Base-by-base conservation (phyloP, 1,139 yeast genomes). In the Kluyveromyces sp. region DNA sequence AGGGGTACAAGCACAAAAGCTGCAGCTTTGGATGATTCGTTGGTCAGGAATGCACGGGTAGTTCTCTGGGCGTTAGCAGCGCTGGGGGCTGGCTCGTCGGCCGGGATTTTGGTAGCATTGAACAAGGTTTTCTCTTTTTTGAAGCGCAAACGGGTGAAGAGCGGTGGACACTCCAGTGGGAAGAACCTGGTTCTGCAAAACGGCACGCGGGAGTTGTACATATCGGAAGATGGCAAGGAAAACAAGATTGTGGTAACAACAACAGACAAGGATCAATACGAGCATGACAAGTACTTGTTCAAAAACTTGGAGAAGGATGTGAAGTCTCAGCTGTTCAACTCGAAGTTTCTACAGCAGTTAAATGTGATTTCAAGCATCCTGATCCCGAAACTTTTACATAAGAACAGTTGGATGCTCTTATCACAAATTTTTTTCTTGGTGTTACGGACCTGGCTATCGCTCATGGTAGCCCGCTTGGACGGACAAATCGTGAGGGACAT, bases 401-500 rank as follows among this genome's bases (percentile, higher is more conserved):
- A 78, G 57, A 86, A 86, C 56, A 71, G 89, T 0, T 73, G 78
- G 17, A 65, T 86, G 41, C 67, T 89, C 40, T 61, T 77, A 2
- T 70, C 87, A 6, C 96, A 89, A 57, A 79, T 94, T 44, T 71
- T 79, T 50, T 85, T 87, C 57, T 71, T 89, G 44, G 71, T 86
- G 26, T 70, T 87, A 51, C 73, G 97, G 64, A 89, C 97, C 0
- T 89, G 92, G 84, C 71, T 89, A 47, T 83, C 94, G 26, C 70
- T 89, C 46, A 68, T 88, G 47, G 88, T 89, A 36, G 95, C 97
- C 3, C 83, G 83, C 58, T 70, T 89, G 42, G 96, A 89, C 64
- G 96, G 96, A 57, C 92, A 85, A 60, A 83, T 89, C 43, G 96
- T 88, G 39, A 82, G 86, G 60, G 94, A 88, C 62, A 75, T 89